Percentiles rank a stretch among this genome's conserved stretches.
phyloP scores from a whole-genome alignment of 441 rosid genomes.

The Eutrema salsugineum region DNA sequence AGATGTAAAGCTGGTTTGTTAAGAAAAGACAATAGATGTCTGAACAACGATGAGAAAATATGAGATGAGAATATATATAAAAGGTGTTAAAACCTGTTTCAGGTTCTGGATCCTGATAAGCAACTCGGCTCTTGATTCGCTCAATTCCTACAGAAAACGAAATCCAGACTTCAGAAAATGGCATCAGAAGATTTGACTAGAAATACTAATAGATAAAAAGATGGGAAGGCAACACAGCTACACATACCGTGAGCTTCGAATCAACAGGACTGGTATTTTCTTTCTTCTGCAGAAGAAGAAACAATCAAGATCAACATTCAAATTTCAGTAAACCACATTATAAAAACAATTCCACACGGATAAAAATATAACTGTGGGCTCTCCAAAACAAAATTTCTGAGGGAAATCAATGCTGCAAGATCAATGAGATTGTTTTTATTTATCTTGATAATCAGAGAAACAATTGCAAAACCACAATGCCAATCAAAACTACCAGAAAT shows the following conservation, averaged over 20 bases:
- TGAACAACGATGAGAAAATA: neutral
- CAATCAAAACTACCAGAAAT: neutral
- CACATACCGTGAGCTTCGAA: slow-evolving; percentile 61
- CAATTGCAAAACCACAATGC: neutral
- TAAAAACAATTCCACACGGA: neutral
- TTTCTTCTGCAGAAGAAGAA: slow-evolving; percentile 56
- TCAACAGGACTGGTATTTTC: slow-evolving; percentile 56
- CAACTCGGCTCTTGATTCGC: slow-evolving; percentile 80
- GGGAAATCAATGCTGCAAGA: neutral
- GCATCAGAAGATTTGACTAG: neutral
- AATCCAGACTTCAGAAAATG: neutral
- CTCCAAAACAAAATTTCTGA: neutral
- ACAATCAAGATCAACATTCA: neutral
- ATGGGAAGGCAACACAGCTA: neutral
- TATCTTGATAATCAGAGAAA: neutral
- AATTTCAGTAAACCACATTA: neutral
- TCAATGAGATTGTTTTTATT: neutral
- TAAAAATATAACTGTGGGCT: neutral
- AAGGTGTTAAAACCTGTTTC: slow-evolving; percentile 58
- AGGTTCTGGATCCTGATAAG: slow-evolving; percentile 77
- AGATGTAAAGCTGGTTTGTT: neutral
- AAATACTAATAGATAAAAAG: neutral
- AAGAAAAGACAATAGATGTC: neutral
- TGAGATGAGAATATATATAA: neutral
- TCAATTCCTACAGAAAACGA: slow-evolving; percentile 54